Evolutionary conservation across 176 grass and related monocot species (phyloP).

Genomic region (Phoenix dactylifera): DNA sequence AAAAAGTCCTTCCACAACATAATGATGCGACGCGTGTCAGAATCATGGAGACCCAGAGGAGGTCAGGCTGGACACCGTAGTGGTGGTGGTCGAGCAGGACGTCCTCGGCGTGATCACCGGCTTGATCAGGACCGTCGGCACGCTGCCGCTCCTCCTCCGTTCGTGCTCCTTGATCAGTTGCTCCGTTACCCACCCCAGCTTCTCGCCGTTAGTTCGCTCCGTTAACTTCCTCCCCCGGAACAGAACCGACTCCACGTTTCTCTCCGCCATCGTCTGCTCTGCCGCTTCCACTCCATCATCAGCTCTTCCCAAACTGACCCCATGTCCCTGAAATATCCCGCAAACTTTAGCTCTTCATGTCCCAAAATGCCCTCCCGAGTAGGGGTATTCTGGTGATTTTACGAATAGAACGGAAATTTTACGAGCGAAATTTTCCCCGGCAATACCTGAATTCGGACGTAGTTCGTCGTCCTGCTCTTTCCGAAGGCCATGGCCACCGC

Average conservation of each 20-base stretch:
- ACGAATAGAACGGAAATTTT: no score
- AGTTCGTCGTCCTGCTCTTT: constrained; percentile 5
- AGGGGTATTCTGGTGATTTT: no score
- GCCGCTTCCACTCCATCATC: background rate
- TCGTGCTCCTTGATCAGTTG: constrained; percentile 8
- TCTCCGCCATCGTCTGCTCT: constrained; percentile 5
- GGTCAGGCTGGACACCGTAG: constrained; percentile 3
- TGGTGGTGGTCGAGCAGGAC: constrained; percentile 1
- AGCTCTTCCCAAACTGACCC: background rate
- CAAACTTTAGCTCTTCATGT: no score
- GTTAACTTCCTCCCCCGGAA: constrained; percentile 6
- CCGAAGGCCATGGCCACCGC: constrained; percentile 22
- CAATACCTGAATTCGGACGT: constrained; percentile 9
- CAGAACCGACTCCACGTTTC: constrained; percentile 18
- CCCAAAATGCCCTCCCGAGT: no score
- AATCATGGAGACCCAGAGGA: background rate
- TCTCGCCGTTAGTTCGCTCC: constrained; percentile 16
- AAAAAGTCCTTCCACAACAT: no score
- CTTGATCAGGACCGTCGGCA: constrained; percentile 11
- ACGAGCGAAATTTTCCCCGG: no score
- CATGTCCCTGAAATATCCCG: background rate
- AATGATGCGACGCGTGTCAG: no score
- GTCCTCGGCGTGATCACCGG: constrained; percentile 7
- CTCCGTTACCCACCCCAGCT: background rate
- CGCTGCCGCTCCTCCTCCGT: background rate